These are phyloP conservation scores for Teratosphaeria pseudoeucalypti DNA, from an alignment of 2,329 filamentous ascomycete genomes.

Conservation along the genomic window DNA sequence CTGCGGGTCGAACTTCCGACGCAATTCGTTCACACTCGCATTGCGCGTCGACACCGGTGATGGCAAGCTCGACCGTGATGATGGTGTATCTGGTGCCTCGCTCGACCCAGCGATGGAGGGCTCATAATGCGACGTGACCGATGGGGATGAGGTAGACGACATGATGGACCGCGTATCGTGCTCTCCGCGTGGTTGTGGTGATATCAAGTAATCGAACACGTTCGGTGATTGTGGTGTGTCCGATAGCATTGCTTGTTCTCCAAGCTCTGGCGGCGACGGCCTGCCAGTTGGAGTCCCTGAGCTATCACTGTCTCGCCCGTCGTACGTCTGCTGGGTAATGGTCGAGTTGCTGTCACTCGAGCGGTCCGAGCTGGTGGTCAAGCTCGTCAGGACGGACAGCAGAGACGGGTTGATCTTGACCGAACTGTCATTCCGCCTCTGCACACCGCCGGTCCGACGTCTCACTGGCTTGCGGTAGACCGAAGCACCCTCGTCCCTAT, in stretches of 20 bases:
- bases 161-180: constrained; percentile 14
- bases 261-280: constrained; percentile 7
- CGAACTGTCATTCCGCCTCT: constrained; percentile 22
- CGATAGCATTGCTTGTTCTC: constrained; percentile 2
- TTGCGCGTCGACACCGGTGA: constrained; percentile 19
- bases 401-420: constrained; percentile 31
- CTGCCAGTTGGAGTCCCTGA: constrained; percentile 4
- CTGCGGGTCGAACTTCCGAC: constrained; percentile 19
- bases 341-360: constrained; percentile 39
- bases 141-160: constrained; percentile 11
- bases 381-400: constrained; percentile 31
- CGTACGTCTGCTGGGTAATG: constrained; percentile 34
- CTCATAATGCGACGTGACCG: constrained; percentile 21
- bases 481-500: constrained; percentile 10
- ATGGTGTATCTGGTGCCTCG: constrained; percentile 21
- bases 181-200: constrained; percentile 8
- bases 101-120: constrained; percentile 23
- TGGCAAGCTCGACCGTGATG: constrained; percentile 21
- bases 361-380: constrained; percentile 30
- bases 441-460: constrained; percentile 25
- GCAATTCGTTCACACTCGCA: constrained; percentile 20
- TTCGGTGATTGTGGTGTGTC: constrained; percentile 12
- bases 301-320: constrained; percentile 16
- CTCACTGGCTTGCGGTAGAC: constrained; percentile 19
- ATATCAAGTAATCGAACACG: constrained; percentile 22